Conservation (phyloP, 2,329 filamentous ascomycete genomes). For the Annulohypoxylon truncatum region DNA sequence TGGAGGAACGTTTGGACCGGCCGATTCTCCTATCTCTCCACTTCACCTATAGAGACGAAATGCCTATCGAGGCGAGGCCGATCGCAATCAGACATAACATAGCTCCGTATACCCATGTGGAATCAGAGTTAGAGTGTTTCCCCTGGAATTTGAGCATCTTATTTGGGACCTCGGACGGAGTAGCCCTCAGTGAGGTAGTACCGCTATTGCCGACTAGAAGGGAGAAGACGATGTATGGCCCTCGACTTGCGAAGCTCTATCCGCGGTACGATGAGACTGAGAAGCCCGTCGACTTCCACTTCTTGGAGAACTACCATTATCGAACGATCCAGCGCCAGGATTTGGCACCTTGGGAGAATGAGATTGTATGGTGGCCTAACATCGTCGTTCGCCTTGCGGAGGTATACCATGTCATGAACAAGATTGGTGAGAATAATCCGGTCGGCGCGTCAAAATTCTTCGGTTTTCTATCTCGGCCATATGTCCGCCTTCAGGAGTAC, state of each 20-base stretch:
- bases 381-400: slow-evolving; percentile 15
- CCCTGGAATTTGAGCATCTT: background rate
- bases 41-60: background rate
- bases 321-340: background rate
- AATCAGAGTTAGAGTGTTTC: background rate
- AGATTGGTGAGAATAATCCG: background rate
- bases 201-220: background rate
- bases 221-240: background rate
- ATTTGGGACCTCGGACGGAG: background rate
- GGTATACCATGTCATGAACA: background rate
- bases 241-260: background rate
- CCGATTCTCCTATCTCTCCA: background rate
- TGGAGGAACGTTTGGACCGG: background rate
- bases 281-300: slow-evolving; percentile 19
- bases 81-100: background rate
- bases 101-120: background rate
- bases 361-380: slow-evolving; percentile 8
- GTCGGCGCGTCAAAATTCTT: slow-evolving; percentile 1
- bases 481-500: slow-evolving; percentile 10
- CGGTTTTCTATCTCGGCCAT: slow-evolving; percentile 8
- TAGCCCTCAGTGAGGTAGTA: background rate
- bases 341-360: background rate
- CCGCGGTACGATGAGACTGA: slow-evolving; percentile 19
- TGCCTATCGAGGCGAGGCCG: background rate
- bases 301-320: slow-evolving; percentile 19